phyloP scores from a whole-genome alignment of 2,329 filamentous ascomycete species.

The Pseudocercospora musae region DNA sequence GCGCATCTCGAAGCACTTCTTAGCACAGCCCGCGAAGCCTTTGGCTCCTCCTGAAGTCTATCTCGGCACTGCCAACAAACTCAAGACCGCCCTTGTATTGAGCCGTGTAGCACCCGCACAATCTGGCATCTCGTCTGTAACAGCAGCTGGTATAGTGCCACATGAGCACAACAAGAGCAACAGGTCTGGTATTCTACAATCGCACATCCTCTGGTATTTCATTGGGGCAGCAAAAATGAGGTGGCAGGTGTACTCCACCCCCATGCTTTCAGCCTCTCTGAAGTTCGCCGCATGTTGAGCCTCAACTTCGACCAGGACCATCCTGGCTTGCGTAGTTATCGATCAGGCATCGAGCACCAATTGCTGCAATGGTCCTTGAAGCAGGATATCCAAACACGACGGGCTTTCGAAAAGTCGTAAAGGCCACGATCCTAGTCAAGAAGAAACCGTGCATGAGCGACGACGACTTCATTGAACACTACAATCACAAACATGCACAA shows the following conservation, averaged over 20 bases:
- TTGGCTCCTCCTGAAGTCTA: neutral
- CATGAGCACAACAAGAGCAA: no score
- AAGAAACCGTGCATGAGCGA: conserved; percentile 48
- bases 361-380: conserved; percentile 38
- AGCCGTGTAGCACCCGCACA: neutral
- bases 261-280: neutral
- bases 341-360: neutral
- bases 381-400: conserved; percentile 45
- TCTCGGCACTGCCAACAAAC: neutral
- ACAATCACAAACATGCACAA: conserved; percentile 46
- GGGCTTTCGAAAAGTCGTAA: conserved; percentile 48
- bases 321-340: neutral
- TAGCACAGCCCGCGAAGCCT: neutral
- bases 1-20: neutral
- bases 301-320: neutral
- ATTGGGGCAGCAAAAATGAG: neutral
- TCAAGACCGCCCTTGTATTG: neutral
- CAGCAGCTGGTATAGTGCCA: neutral
- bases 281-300: neutral
- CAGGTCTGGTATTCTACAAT: no score
- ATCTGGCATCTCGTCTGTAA: neutral
- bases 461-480: conserved; percentile 45
- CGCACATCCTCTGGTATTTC: neutral
- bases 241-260: neutral
- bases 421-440: conserved; percentile 46